A percentile compares a stretch with the other conserved stretches of the same genome.
Evolutionary conservation across 371 early-diverging fungal species (phyloP).

Genomic region (Synchytrium microbalum): DNA sequence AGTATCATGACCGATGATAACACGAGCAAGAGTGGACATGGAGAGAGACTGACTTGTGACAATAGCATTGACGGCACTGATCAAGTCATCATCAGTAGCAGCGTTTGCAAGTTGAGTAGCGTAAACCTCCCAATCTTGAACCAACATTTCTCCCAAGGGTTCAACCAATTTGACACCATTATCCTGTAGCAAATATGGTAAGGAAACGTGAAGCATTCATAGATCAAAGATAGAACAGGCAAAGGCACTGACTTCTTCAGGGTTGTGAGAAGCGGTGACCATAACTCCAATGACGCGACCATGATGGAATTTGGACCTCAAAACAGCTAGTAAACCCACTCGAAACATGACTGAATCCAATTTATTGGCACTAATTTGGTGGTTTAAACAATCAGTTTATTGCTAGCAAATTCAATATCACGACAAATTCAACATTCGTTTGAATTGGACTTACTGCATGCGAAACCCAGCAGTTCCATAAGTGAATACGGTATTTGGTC

Average conservation of each 20-base stretch:
- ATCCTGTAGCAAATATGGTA: constrained; percentile 54
- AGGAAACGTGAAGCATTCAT: background rate
- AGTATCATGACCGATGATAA: constrained; percentile 89
- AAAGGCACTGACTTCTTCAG: constrained; percentile 55
- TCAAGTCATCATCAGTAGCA: constrained; percentile 56
- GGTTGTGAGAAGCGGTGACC: constrained; percentile 99
- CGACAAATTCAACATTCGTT: background rate
- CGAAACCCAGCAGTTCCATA: constrained; percentile 99
- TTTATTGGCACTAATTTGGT: constrained; percentile 51
- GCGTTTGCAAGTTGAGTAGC: constrained; percentile 92
- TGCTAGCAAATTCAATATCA: background rate
- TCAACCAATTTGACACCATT: constrained; percentile 99
- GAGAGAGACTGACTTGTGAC: constrained; percentile 64
- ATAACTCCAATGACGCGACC: constrained; percentile 94
- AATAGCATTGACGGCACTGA: constrained; percentile 55
- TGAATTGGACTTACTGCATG: constrained; percentile 39
- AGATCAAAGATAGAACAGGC: constrained; percentile 13
- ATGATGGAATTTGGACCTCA: constrained; percentile 80
- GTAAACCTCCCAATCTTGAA: constrained; percentile 91
- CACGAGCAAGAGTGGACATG: constrained; percentile 42
- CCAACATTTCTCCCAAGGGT: constrained; percentile 97
- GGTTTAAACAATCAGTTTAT: constrained; percentile 4
- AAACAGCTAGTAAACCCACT: constrained; percentile 84
- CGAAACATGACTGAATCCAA: constrained; percentile 81
- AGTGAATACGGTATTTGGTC: constrained; percentile 50